Evolutionary conservation across 2,329 filamentous ascomycete genomes (phyloP).

Genomic region (Keithomyces neogunnii): DNA sequence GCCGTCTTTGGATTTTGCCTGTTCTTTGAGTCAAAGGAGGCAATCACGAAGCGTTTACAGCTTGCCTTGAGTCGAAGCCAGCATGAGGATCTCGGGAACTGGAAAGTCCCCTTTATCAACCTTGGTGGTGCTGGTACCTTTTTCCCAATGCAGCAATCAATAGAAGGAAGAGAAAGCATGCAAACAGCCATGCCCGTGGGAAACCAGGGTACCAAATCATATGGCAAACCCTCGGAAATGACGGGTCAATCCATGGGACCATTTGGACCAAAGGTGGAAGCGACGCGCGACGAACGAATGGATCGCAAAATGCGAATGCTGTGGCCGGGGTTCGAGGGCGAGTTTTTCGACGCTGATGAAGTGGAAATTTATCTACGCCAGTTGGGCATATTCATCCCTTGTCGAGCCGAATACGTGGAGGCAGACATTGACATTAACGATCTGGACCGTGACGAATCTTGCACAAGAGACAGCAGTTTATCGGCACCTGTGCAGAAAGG

Average conservation of each 20-base stretch:
- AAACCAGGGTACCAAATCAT: slow-evolving; percentile 26
- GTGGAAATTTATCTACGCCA: slow-evolving; percentile 64
- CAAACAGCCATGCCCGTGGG: slow-evolving; percentile 18
- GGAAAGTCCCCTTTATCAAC: slow-evolving; percentile 53
- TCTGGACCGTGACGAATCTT: slow-evolving; percentile 18
- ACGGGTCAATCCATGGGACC: slow-evolving; percentile 36
- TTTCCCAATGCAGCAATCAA: slow-evolving; percentile 29
- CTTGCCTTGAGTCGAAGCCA: slow-evolving; percentile 22
- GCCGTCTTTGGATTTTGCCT: slow-evolving; percentile 63
- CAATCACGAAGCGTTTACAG: slow-evolving; percentile 34
- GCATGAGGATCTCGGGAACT: slow-evolving; percentile 44
- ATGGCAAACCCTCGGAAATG: slow-evolving; percentile 13
- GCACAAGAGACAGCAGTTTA: neutral
- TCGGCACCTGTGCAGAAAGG: neutral
- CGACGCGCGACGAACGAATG: slow-evolving; percentile 33
- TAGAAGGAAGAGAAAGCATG: neutral
- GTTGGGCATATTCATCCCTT: slow-evolving; percentile 54
- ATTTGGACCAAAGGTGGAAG: slow-evolving; percentile 31
- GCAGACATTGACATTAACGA: slow-evolving; percentile 43
- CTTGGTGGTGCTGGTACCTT: slow-evolving; percentile 63
- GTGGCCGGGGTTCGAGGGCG: slow-evolving; percentile 57
- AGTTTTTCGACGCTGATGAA: slow-evolving; percentile 71
- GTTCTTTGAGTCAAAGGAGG: slow-evolving; percentile 45
- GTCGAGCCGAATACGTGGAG: slow-evolving; percentile 50
- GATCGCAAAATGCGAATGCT: slow-evolving; percentile 39